A percentile compares a stretch with the other conserved stretches of the same genome.
Conservation (phyloP, 1,139 yeast genomes). For the Saccharomyces hybrid region DNA sequence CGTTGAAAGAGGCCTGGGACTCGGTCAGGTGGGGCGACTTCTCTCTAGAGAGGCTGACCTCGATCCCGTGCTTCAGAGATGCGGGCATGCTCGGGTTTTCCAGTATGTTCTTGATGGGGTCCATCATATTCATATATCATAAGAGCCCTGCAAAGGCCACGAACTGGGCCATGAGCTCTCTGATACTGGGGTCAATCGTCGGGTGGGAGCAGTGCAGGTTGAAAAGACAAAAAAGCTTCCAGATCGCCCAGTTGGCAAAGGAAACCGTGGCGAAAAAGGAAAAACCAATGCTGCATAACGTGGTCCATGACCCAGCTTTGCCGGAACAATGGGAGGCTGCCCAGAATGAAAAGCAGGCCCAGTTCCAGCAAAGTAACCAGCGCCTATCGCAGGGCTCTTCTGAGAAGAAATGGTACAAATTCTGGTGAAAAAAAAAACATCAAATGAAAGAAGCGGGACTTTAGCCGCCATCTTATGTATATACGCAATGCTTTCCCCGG, state of each 20-base stretch:
- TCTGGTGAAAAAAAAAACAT: constrained; percentile 20
- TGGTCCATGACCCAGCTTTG: constrained; percentile 18
- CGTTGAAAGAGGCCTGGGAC: constrained; percentile 32
- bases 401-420: constrained; percentile 25
- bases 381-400: constrained; percentile 1
- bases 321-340: constrained; percentile 23
- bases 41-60: constrained; percentile 43
- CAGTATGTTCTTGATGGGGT: constrained; percentile 72
- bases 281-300: constrained; percentile 34
- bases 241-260: constrained; percentile 44
- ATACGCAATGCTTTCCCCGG: background rate
- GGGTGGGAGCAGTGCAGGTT: constrained; percentile 93
- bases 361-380: constrained; percentile 8
- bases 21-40: constrained; percentile 45
- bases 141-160: constrained; percentile 54
- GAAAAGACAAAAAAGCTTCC: constrained; percentile 42
- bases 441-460: background rate
- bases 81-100: constrained; percentile 84
- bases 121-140: constrained; percentile 63
- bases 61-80: constrained; percentile 84
- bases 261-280: constrained; percentile 40
- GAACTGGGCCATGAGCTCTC: constrained; percentile 82
- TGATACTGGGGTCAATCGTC: constrained; percentile 68
- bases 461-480: background rate
- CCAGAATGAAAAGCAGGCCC: background rate